A percentile compares a stretch with the other conserved stretches of the same genome.
Conservation (phyloP, 106 monocot genomes). For the Dioscorea alata region DNA sequence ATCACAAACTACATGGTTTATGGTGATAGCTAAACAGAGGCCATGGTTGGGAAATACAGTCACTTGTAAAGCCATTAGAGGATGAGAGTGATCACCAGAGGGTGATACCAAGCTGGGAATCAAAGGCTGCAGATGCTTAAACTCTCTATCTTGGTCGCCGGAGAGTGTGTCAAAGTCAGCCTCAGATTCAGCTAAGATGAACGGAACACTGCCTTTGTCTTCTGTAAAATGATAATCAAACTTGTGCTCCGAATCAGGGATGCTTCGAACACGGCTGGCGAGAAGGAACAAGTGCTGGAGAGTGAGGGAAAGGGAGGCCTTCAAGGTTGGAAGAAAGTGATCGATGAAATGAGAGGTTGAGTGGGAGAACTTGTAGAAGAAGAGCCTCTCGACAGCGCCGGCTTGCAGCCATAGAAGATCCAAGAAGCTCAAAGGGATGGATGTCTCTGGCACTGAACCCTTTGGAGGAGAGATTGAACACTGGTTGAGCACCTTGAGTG, state of each 20-base stretch:
- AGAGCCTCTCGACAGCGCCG: slow-evolving; percentile 5
- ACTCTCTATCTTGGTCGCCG: background rate
- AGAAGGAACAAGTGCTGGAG: no score
- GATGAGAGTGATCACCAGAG: background rate
- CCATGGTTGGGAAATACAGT: slow-evolving; percentile 20
- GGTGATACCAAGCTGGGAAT: slow-evolving; percentile 1
- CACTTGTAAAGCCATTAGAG: slow-evolving; percentile 3
- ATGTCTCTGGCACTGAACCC: no score
- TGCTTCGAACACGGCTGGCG: background rate
- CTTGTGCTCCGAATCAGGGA: background rate
- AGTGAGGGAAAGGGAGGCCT: no score
- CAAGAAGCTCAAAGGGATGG: background rate
- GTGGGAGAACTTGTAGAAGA: no score
- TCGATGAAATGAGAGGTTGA: no score
- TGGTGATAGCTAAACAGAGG: slow-evolving; percentile 14
- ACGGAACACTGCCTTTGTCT: no score
- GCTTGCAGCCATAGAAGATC: slow-evolving; percentile 2
- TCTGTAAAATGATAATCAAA: background rate
- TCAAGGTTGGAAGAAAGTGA: no score
- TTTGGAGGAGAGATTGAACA: no score
- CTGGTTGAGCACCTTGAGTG: background rate
- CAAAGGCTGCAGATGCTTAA: background rate
- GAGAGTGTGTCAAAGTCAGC: slow-evolving; percentile 3
- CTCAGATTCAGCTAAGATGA: slow-evolving; percentile 2
- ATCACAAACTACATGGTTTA: slow-evolving; percentile 39